A percentile compares a stretch with the other conserved stretches of the same genome.
Evolutionary conservation across 2,329 filamentous ascomycete genomes (phyloP).

Genomic region (Penicillium sp.): DNA sequence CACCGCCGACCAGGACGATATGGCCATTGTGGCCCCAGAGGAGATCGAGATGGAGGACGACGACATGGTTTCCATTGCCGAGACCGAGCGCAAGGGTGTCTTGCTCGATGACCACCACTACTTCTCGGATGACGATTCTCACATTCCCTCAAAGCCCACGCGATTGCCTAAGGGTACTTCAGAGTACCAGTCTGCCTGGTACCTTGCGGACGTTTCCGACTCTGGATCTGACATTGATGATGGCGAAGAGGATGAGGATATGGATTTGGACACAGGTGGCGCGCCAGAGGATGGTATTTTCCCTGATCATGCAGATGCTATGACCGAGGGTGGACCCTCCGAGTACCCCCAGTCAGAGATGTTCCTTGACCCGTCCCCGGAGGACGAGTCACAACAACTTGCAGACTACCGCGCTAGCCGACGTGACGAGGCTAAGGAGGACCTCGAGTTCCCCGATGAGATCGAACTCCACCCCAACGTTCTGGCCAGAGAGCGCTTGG

Average conservation of each 20-base stretch:
- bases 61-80: constrained; percentile 53
- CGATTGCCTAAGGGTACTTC: constrained; percentile 88
- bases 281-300: constrained; percentile 82
- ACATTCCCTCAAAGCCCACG: constrained; percentile 64
- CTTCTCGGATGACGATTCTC: constrained; percentile 81
- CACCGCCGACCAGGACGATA: constrained; percentile 76
- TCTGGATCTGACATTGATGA: constrained; percentile 83
- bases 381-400: constrained; percentile 81
- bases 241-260: constrained; percentile 61
- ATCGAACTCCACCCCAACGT: constrained; percentile 91
- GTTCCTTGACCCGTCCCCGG: constrained; percentile 75
- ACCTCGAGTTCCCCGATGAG: constrained; percentile 95
- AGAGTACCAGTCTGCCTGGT: constrained; percentile 93
- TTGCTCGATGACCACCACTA: constrained; percentile 96
- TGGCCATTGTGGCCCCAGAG: constrained; percentile 82
- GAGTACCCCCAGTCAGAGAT: constrained; percentile 94
- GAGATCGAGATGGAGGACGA: constrained; percentile 76
- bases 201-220: constrained; percentile 76
- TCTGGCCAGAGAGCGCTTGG: constrained; percentile 78
- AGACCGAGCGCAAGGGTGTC: constrained; percentile 74
- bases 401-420: constrained; percentile 78
- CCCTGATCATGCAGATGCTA: constrained; percentile 51
- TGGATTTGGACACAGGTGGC: constrained; percentile 56
- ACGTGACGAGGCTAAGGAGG: constrained; percentile 79
- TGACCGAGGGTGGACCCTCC: constrained; percentile 76